These are phyloP conservation scores for Camelina hispida DNA, from an alignment of 345 rosid genomes.

Conservation along the genomic window DNA sequence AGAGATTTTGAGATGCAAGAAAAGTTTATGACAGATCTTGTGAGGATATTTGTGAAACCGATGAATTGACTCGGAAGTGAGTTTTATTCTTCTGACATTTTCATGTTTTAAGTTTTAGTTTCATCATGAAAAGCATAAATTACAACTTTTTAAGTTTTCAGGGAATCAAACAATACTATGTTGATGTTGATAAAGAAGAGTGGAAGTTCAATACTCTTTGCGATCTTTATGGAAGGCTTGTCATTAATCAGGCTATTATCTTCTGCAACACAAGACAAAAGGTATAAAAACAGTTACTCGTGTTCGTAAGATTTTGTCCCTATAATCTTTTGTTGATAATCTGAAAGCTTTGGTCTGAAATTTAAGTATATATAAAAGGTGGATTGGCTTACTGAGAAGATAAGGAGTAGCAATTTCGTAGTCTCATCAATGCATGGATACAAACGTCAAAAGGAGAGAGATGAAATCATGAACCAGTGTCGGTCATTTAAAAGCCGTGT, in stretches of 20 bases:
- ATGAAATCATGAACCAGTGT: constrained; percentile 86
- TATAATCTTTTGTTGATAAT: background rate
- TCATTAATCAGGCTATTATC: constrained; percentile 91
- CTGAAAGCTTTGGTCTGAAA: constrained; percentile 11
- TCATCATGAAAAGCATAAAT: background rate
- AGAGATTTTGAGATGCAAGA: constrained; percentile 90
- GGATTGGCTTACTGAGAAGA: constrained; percentile 98
- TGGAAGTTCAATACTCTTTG: constrained; percentile 97
- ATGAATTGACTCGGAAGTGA: constrained; percentile 86
- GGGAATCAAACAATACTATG: constrained; percentile 94
- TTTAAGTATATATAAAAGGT: constrained; percentile 53
- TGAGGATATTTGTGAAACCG: constrained; percentile 94
- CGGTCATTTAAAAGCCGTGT: constrained; percentile 79
- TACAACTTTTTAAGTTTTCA: constrained; percentile 1
- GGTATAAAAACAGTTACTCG: constrained; percentile 46
- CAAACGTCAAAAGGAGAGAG: constrained; percentile 98
- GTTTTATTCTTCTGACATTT: constrained; percentile 1
- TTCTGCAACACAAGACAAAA: constrained; percentile 96
- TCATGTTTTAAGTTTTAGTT: background rate
- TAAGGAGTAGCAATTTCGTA: constrained; percentile 82
- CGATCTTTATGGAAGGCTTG: constrained; percentile 92
- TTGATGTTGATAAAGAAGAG: constrained; percentile 92
- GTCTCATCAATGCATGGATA: constrained; percentile 99
- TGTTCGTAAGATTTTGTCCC: constrained; percentile 8
- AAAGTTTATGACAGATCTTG: constrained; percentile 97